A percentile compares a stretch with the other conserved stretches of the same genome.
These are phyloP conservation scores for Ophiocordyceps robertsii DNA, from an alignment of 2,329 filamentous ascomycete genomes.

Conservation along the genomic window DNA sequence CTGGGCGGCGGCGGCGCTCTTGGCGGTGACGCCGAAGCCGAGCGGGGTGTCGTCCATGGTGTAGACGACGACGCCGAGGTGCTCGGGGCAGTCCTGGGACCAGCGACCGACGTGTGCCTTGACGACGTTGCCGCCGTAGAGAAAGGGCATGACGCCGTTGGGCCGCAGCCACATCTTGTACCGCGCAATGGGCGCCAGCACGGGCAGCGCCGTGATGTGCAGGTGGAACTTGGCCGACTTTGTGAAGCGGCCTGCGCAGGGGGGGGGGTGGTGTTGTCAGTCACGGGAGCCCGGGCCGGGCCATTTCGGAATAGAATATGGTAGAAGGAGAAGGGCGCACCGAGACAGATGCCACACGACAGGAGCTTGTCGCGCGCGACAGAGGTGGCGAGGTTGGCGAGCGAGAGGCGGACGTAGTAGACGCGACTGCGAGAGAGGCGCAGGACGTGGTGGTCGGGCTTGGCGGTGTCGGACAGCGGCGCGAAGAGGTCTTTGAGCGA, in stretches of 20 bases:
- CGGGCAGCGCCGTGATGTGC: conserved; percentile 77
- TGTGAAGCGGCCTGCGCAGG: conserved; percentile 66
- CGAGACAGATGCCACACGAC: conserved; percentile 76
- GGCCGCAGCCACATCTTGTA: conserved; percentile 97
- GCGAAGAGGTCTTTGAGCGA: conserved; percentile 77
- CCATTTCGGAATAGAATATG: no score
- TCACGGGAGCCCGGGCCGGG: no score
- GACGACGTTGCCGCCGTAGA: conserved; percentile 86
- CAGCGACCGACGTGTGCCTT: conserved; percentile 60
- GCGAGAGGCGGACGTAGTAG: conserved; percentile 81
- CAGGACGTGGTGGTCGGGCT: conserved; percentile 72
- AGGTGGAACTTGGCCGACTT: conserved; percentile 93
- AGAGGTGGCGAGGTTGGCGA: conserved; percentile 84
- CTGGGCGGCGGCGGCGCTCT: conserved; percentile 71
- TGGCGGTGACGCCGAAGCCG: conserved; percentile 86
- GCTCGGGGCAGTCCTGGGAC: conserved; percentile 86
- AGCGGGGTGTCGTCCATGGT: conserved; percentile 88
- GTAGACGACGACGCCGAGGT: conserved; percentile 81
- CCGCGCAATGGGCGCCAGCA: conserved; percentile 80
- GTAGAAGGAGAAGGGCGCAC: conserved; percentile 21
- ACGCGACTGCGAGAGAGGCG: conserved; percentile 70
- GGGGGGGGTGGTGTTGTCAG: background rate
- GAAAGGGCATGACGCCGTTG: conserved; percentile 94
- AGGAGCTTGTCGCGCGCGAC: conserved; percentile 72
- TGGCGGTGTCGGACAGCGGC: conserved; percentile 52